Percentiles rank a stretch among this genome's conserved stretches.
Conservation (phyloP, 2,329 filamentous ascomycete species). For the Verruconis gallopava region DNA sequence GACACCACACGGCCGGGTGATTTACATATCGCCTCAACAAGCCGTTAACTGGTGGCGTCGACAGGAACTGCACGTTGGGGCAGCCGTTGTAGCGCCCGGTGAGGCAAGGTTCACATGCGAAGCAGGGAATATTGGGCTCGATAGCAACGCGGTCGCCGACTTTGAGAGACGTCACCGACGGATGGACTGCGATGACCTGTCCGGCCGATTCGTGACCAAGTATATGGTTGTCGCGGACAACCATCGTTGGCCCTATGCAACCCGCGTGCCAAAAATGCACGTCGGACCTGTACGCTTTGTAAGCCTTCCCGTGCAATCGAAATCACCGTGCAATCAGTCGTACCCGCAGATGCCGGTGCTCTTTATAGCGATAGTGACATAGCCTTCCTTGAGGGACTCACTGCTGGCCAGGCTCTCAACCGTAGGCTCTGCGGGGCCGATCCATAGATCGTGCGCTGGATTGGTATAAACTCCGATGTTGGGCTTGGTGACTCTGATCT, state of each 20-base stretch:
- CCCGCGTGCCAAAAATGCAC: slow-evolving; percentile 97
- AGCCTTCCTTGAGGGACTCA: slow-evolving; percentile 60
- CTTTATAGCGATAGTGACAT: slow-evolving; percentile 80
- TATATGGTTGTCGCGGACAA: slow-evolving; percentile 78
- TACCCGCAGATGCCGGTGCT: slow-evolving; percentile 95
- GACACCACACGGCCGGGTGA: slow-evolving; percentile 88
- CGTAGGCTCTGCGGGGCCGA: slow-evolving; percentile 63
- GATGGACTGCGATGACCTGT: slow-evolving; percentile 64
- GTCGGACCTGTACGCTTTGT: slow-evolving; percentile 52
- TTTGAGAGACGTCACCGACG: slow-evolving; percentile 64
- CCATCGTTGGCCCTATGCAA: slow-evolving; percentile 81
- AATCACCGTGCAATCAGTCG: slow-evolving; percentile 19
- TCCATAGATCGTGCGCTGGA: slow-evolving; percentile 81
- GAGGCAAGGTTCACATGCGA: slow-evolving; percentile 77
- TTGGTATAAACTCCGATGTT: slow-evolving; percentile 98
- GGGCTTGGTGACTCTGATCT: slow-evolving; percentile 39
- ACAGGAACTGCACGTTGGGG: slow-evolving; percentile 72
- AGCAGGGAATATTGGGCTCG: slow-evolving; percentile 89
- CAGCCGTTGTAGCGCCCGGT: slow-evolving; percentile 94
- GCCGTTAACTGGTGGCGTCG: slow-evolving; percentile 78
- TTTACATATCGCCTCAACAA: slow-evolving; percentile 86
- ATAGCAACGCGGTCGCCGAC: slow-evolving; percentile 84
- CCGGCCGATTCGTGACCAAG: slow-evolving; percentile 91
- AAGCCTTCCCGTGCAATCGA: too few relatives aligned
- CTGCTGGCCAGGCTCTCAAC: slow-evolving; percentile 59